A percentile compares a stretch with the other conserved stretches of the same genome.
Evolutionary conservation across 106 monocot species (phyloP).

Genomic region (Ottelia alismoides): DNA sequence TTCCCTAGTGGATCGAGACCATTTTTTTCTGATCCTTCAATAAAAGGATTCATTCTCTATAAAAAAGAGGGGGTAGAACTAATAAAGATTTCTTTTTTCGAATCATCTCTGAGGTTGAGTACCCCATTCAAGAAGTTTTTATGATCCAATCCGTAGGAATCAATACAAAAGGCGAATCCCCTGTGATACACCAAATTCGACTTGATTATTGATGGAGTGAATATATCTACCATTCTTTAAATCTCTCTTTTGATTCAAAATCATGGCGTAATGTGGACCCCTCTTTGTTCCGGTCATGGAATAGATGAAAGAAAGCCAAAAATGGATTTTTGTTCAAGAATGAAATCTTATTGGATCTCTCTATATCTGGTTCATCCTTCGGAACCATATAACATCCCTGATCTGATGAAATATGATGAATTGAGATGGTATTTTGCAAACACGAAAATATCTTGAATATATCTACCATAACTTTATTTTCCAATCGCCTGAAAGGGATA

Average conservation of each 20-base stretch:
- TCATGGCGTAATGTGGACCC: background rate
- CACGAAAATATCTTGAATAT: constrained; percentile 4
- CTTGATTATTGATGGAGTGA: constrained; percentile 1
- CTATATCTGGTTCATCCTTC: background rate
- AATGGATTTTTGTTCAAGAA: constrained; percentile 1
- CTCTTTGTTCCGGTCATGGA: background rate
- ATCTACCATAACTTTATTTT: constrained; percentile 8
- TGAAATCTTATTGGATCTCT: background rate
- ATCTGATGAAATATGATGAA: constrained; percentile 3
- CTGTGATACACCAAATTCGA: constrained; percentile 1
- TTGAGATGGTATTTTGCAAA: constrained; percentile 4
- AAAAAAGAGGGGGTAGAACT: background rate
- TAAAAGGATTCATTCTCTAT: background rate
- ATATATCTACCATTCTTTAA: background rate
- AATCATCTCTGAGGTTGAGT: constrained; percentile 4
- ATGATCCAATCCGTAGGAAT: constrained; percentile 1
- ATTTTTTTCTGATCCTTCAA: background rate
- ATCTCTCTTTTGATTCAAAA: background rate
- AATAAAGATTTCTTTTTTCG: constrained; percentile 1
- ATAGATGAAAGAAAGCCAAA: background rate
- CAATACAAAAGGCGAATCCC: background rate
- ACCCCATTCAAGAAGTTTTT: constrained; percentile 1
- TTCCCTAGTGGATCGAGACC: background rate
- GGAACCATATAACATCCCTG: constrained; percentile 1
- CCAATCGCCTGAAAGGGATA: constrained; percentile 7